These are phyloP conservation scores for Ambispora gerdemannii DNA, from an alignment of 192 early-diverging fungal genomes.

Conservation along the genomic window DNA sequence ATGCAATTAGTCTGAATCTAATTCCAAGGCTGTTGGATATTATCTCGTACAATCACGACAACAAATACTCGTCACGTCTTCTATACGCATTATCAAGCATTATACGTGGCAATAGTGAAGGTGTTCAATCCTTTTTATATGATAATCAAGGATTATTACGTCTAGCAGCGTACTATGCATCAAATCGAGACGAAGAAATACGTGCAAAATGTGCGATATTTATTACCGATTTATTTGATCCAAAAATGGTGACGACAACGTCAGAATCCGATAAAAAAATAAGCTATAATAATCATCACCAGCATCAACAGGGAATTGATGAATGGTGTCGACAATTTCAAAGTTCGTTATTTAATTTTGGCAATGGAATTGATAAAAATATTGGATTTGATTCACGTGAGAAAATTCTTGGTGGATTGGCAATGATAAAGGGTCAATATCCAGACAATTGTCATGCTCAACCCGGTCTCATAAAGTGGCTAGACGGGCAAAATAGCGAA, in stretches of 20 bases:
- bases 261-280: neutral
- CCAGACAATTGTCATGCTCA: neutral
- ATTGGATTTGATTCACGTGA: slow-evolving; percentile 12
- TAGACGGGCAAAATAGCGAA: neutral
- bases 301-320: neutral
- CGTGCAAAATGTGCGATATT: slow-evolving; percentile 26
- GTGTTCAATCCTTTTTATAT: neutral
- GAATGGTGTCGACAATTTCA: slow-evolving; percentile 16
- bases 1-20: neutral
- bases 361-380: neutral
- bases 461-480: slow-evolving; percentile 7
- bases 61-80: slow-evolving; percentile 14
- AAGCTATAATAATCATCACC: neutral
- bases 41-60: neutral
- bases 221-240: slow-evolving; percentile 22
- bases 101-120: slow-evolving; percentile 7
- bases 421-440: slow-evolving; percentile 25
- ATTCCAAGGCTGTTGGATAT: neutral
- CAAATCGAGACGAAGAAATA: neutral
- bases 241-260: slow-evolving; percentile 1
- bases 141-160: slow-evolving; percentile 10
- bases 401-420: slow-evolving; percentile 15
- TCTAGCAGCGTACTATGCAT: neutral
- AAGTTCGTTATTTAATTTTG: neutral
- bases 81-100: slow-evolving; percentile 27